Conservation (phyloP, 352 stramenopile species). For the Stramenopiles sp. region DNA sequence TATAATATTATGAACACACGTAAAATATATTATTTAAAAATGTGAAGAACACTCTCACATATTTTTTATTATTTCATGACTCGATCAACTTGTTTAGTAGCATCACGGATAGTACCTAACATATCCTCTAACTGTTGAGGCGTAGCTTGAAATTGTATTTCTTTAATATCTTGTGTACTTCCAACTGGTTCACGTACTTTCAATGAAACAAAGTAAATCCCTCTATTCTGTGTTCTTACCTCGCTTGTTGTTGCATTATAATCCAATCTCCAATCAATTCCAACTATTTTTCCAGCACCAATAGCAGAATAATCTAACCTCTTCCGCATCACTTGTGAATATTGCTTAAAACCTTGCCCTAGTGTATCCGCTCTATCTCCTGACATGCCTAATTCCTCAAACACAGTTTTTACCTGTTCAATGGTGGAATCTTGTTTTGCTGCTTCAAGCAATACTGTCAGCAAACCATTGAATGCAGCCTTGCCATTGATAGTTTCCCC, state of each 20-base stretch:
- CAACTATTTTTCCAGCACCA: background rate
- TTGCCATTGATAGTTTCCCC: background rate
- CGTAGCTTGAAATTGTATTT: background rate
- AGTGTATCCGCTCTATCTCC: background rate
- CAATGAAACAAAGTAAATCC: background rate
- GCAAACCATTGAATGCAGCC: background rate
- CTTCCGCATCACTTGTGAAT: background rate
- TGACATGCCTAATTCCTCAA: background rate
- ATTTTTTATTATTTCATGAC: background rate
- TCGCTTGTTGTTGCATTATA: background rate
- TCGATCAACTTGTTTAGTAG: background rate
- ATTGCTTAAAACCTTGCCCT: background rate
- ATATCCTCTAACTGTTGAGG: background rate
- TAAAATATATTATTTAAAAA: no score
- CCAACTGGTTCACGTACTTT: background rate
- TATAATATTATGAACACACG: no score
- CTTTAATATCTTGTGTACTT: background rate
- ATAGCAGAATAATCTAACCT: slow-evolving; percentile 1
- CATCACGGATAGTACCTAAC: background rate
- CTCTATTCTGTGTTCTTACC: background rate
- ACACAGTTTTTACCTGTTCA: background rate
- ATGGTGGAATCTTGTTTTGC: background rate
- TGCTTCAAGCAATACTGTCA: background rate
- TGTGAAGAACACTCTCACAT: no score
- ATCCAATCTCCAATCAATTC: background rate